Conservation (phyloP, 371 early-diverging fungal genomes). For the Thermomucor indicae-seudaticae region DNA sequence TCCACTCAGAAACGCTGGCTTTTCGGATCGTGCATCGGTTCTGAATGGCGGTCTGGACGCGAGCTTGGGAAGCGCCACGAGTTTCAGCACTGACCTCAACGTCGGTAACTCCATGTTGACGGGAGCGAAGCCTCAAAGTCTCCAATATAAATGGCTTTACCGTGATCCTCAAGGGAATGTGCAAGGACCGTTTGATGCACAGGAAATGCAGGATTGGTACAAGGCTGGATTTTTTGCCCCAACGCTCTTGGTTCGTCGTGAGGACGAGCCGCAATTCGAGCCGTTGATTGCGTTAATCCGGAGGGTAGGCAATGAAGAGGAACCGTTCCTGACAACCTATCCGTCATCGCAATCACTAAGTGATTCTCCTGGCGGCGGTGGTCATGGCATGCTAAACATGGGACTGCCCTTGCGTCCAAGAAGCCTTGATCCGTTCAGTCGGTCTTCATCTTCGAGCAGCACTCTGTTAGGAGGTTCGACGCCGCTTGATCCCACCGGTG, state of each 20-base stretch:
- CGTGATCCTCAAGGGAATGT: constrained; percentile 76
- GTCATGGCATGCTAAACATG: constrained; percentile 5
- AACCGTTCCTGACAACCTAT: constrained; percentile 57
- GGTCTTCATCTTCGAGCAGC: constrained; percentile 11
- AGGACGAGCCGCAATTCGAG: constrained; percentile 68
- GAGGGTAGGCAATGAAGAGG: constrained; percentile 57
- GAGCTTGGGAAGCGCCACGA: not conserved
- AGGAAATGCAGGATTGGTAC: constrained; percentile 88
- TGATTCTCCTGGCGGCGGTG: constrained; percentile 7
- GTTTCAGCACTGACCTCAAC: not conserved
- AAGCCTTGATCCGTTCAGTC: constrained; percentile 18
- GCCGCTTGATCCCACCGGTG: constrained; percentile 8
- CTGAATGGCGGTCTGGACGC: not conserved
- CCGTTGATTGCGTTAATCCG: constrained; percentile 59
- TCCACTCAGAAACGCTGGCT: not conserved
- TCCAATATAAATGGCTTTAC: constrained; percentile 60
- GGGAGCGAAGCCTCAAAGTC: not conserved
- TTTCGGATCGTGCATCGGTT: not conserved
- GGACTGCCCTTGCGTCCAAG: constrained; percentile 10
- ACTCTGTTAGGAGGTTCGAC: constrained; percentile 15
- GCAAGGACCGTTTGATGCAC: constrained; percentile 77
- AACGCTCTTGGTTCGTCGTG: constrained; percentile 68
- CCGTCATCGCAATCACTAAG: constrained; percentile 5
- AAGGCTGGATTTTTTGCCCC: constrained; percentile 74
- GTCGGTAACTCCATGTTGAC: not conserved